Conservation (phyloP, 2,329 filamentous ascomycete species). For the Teratosphaeria destructans region DNA sequence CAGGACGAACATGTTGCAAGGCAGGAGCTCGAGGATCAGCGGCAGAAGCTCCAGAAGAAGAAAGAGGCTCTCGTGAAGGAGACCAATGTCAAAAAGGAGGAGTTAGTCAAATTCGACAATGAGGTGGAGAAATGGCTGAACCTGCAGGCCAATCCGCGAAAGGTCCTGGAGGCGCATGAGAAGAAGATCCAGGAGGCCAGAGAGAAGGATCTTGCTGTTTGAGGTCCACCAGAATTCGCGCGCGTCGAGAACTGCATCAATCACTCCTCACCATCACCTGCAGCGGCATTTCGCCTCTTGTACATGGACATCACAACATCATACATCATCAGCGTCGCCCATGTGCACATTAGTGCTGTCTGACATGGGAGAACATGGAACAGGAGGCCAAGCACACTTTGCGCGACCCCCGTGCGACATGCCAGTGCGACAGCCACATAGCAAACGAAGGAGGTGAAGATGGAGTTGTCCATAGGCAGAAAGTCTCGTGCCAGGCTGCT, state of each 20-base stretch:
- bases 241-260: neutral
- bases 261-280: neutral
- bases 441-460: neutral
- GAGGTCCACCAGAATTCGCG: neutral
- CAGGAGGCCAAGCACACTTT: neutral
- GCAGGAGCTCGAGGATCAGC: constrained; percentile 72
- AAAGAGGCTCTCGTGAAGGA: constrained; percentile 60
- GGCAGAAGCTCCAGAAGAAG: constrained; percentile 52
- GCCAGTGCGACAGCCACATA: neutral
- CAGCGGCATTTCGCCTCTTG: neutral
- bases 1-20: constrained; percentile 81
- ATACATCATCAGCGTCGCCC: neutral
- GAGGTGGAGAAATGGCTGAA: constrained; percentile 56
- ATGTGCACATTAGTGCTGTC: neutral
- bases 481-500: neutral
- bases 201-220: constrained; percentile 2
- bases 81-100: constrained; percentile 89
- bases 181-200: constrained; percentile 7
- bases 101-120: constrained; percentile 80
- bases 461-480: neutral
- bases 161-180: constrained; percentile 19
- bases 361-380: too few species aligned
- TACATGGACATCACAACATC: neutral
- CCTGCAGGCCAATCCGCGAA: constrained; percentile 16
- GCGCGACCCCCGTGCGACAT: neutral